These are phyloP conservation scores for Polytrichum formosum DNA, from an alignment of 225 moss, liverwort and hornwort species.

Conservation along the genomic window DNA sequence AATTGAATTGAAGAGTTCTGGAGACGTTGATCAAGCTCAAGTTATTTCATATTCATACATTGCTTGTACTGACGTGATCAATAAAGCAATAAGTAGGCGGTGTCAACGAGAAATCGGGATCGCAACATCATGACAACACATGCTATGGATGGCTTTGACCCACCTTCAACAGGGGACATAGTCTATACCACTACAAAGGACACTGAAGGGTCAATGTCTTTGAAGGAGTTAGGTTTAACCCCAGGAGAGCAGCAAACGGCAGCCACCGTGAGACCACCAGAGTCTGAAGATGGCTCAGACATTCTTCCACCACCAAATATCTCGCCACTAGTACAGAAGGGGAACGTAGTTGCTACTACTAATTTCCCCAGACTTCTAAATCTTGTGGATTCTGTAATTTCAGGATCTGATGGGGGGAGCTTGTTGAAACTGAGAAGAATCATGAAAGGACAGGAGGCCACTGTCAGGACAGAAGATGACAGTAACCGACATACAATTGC, in stretches of 20 bases:
- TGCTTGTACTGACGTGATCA: constrained; percentile 9
- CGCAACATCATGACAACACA: constrained; percentile 7
- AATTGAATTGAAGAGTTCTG: constrained; percentile 8
- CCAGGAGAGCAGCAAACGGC: constrained; percentile 10
- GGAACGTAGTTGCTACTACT: constrained; percentile 39
- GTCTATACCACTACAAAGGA: constrained; percentile 16
- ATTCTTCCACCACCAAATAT: constrained; percentile 17
- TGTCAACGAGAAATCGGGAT: background rate
- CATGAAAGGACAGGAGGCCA: constrained; percentile 60
- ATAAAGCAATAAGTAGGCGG: background rate
- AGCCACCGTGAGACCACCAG: constrained; percentile 25
- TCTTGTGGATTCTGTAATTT: constrained; percentile 74
- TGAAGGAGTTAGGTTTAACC: constrained; percentile 25
- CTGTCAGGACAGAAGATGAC: constrained; percentile 23
- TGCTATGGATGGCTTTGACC: constrained; percentile 26
- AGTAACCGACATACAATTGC: constrained; percentile 48
- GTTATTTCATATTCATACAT: constrained; percentile 3
- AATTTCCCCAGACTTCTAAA: constrained; percentile 70
- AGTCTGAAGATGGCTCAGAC: constrained; percentile 32
- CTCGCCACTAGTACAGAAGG: constrained; percentile 20
- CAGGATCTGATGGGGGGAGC: constrained; percentile 55
- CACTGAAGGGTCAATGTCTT: constrained; percentile 36
- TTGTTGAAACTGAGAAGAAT: constrained; percentile 66
- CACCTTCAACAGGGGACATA: constrained; percentile 27
- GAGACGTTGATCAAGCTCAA: background rate